These are phyloP conservation scores for Vickermania spadyakhi DNA, from an alignment of 208 protist species.

Conservation along the genomic window DNA sequence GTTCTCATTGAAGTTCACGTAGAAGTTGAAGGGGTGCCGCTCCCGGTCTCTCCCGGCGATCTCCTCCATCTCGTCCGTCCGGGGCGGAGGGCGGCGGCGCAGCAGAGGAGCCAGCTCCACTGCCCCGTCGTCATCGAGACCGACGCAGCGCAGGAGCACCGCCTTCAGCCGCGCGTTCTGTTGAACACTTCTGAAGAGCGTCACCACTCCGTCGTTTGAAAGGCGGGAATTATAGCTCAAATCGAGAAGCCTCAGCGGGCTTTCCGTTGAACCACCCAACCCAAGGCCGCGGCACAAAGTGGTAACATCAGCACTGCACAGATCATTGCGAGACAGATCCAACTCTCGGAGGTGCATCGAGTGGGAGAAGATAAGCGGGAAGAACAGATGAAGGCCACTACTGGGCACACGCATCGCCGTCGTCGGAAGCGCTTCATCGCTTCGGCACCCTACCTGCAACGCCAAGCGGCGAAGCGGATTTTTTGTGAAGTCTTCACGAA, in stretches of 20 bases:
- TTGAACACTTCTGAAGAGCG: constrained; percentile 29
- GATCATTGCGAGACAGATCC: constrained; percentile 73
- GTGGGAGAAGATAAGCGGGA: constrained; percentile 49
- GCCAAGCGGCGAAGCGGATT: constrained; percentile 70
- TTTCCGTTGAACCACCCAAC: constrained; percentile 7
- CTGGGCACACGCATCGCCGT: not conserved
- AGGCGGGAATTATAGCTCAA: constrained; percentile 80
- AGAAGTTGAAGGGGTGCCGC: constrained; percentile 31
- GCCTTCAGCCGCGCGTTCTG: constrained; percentile 39
- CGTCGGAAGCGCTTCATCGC: constrained; percentile 12
- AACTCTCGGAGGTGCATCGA: constrained; percentile 49
- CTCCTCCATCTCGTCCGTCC: constrained; percentile 1
- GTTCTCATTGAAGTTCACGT: constrained; percentile 80
- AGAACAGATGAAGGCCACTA: constrained; percentile 52
- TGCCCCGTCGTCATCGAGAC: constrained; percentile 58
- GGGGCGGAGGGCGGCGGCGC: constrained; percentile 28
- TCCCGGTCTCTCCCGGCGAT: not conserved
- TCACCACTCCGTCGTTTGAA: constrained; percentile 53
- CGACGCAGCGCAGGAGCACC: constrained; percentile 53
- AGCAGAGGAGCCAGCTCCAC: constrained; percentile 24
- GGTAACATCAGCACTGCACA: constrained; percentile 50
- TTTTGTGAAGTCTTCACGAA: constrained; percentile 61
- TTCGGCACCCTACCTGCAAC: constrained; percentile 63
- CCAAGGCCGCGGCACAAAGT: constrained; percentile 44
- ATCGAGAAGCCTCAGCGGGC: constrained; percentile 58